Conservation (phyloP, 176 grass and related monocot species). For the Carex myosuroides region DNA sequence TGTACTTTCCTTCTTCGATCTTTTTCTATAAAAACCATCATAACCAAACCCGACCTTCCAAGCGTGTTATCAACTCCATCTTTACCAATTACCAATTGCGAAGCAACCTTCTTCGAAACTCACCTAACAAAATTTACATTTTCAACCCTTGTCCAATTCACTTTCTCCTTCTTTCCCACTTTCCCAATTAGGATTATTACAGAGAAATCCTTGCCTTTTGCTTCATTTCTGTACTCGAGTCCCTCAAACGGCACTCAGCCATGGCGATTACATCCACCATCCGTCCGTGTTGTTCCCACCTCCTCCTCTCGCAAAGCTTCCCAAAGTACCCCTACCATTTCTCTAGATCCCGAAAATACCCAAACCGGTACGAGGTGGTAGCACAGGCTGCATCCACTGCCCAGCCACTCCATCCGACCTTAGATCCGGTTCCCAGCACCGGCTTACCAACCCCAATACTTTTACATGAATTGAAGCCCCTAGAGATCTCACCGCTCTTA, state of each 20-base stretch:
- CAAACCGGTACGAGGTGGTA: background rate
- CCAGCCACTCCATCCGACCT: background rate
- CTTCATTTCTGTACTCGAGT: background rate
- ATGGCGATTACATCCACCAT: slow-evolving; percentile 35
- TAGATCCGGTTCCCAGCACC: background rate
- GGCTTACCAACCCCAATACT: background rate
- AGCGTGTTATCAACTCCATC: background rate
- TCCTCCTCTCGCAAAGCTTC: slow-evolving; percentile 21
- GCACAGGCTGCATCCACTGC: background rate
- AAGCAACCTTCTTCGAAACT: background rate
- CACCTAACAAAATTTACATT: background rate
- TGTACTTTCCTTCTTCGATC: background rate
- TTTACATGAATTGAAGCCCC: background rate
- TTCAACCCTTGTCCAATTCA: background rate
- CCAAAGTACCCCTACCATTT: slow-evolving; percentile 12
- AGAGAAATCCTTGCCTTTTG: background rate
- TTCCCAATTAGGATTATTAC: background rate
- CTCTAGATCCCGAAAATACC: background rate
- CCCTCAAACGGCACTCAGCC: slow-evolving; percentile 16
- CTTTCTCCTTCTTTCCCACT: background rate
- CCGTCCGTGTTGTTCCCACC: slow-evolving; percentile 34
- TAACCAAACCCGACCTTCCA: background rate
- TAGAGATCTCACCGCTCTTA: background rate
- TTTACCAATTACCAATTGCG: background rate
- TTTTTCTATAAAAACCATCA: slow-evolving; percentile 3